Evolutionary conservation across 148 eudicot genomes (phyloP), one percentile per base, ranked within the genome.

Genomic region (Nyssa sinensis): DNA sequence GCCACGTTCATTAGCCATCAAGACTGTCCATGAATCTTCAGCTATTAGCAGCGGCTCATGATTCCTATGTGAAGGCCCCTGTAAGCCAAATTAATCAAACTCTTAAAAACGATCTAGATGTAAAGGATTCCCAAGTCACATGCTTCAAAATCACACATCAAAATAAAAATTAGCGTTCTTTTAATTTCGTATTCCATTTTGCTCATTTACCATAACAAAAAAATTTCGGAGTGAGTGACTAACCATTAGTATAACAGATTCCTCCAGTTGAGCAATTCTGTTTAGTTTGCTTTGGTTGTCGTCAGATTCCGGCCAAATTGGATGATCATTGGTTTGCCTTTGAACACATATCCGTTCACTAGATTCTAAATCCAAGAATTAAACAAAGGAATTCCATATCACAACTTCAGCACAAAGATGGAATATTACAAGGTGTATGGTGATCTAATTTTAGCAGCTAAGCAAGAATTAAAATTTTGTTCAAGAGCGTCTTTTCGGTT

Each of bases 281-380:
- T 74, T 80, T 69, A 75, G 32, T 25, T 81, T 29, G 60, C 71
- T 83, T 87, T 87, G 59, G 85, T 72, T 75, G 89, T 76, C 14
- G 84, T 71, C 39, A 86, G 80, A 75, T 84, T 92, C 47, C 95
- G 83, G 37, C 98, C 96, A 86, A 92, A 95, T 80, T 95, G 98
- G 67, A 95, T 92, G 44, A 95, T 91, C 86, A 95, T 86, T 49
- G 98, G 94, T 84, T 95, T 92, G 74, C 96, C 97, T 82, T 92
- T 95, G 70, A 92, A 92, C 29, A 90, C 92, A 64, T 86, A 95
- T 7, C 98, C 98, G 58, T 95, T 90, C 60, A 81, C 98, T 51
- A 84, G 74, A 78, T 88, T 90, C 98, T 93, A 91, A 90, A 84
- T 39, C 23, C 51, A 81, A 69, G 33, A 68, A 47, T 62, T 14